Base-by-base conservation (phyloP, 345 rosid genomes). In the Euphorbia pulcherrima region DNA sequence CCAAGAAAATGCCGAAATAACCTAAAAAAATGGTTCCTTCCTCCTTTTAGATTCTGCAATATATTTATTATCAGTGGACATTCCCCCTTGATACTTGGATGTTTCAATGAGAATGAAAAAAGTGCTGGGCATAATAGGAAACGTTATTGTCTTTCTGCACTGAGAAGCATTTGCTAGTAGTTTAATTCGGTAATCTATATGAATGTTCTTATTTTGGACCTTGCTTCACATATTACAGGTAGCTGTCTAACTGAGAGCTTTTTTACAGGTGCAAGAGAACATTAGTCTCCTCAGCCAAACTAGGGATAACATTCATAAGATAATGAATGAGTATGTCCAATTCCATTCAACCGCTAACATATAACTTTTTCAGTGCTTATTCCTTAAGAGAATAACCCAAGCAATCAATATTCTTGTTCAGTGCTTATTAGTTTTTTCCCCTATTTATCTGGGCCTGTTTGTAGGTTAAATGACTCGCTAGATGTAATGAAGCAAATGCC, bases 401-500 rank as follows among this genome's bases (percentile, higher is more conserved):
- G 11, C 47, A 41, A 7, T 41, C 47, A 41, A 41, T 41, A n/a
- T 41, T 41, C 12, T 39, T 1, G 44, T 12, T 33, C 37, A 33
- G 4, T 2, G 37, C n/a, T n/a, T n/a, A n/a, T n/a, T n/a, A n/a
- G n/a, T n/a, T n/a, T n/a, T n/a, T n/a, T 33, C 37, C 44, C 50
- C 53, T 13, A 39, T 60, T 39, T 10, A 37, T 37, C 12, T 26
- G n/a, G n/a, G 16, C 66, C 29, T 35, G 26, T 61, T 67, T 78
- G 73, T 88, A 92, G 96, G 63, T 65, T 85, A 78, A 71, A 80
- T 60, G 85, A 84, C 40, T 74, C 58, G 63, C 84, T 85, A 0
- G 92, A 88, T 41, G 55, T 68, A 68, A 90, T 84, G 96, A 82
- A 81, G 81, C 86, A 77, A 83, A 90, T 90, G 98, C 96, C 92